Evolutionary conservation across 2,329 filamentous ascomycete species (phyloP).

Genomic region (Colletotrichum orbiculare): DNA sequence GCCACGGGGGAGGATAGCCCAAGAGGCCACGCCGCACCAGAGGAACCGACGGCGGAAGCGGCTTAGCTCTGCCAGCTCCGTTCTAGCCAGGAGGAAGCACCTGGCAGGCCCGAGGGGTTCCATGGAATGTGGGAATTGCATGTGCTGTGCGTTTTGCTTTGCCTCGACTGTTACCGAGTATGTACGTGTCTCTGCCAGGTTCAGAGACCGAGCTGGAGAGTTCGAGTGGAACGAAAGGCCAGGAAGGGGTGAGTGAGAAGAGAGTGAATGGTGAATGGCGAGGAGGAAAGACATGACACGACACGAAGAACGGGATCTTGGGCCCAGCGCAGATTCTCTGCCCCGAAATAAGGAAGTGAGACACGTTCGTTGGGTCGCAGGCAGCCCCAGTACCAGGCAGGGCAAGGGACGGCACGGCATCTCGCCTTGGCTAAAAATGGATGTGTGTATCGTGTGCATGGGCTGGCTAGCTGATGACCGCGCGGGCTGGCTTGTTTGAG

Average conservation of each 20-base stretch:
- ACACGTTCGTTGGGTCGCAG: no score
- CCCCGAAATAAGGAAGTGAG: no score
- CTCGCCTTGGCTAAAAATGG: no score
- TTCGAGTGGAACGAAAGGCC: not conserved
- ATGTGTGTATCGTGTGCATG: no score
- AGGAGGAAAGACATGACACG: not conserved
- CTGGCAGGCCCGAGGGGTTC: conserved; percentile 25
- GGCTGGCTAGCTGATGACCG: not conserved
- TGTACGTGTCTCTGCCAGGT: no score
- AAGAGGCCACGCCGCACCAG: conserved; percentile 27
- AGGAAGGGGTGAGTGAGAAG: not conserved
- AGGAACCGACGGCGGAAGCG: conserved; percentile 10
- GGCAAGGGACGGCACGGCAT: no score
- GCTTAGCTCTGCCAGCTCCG: conserved; percentile 18
- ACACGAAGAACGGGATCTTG: not conserved
- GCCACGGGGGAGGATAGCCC: conserved; percentile 22
- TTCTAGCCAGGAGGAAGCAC: conserved; percentile 21
- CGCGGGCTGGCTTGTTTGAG: not conserved
- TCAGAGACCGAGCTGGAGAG: no score
- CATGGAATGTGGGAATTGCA: conserved; percentile 33
- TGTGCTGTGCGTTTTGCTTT: not conserved
- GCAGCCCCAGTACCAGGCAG: no score
- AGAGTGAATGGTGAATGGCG: not conserved
- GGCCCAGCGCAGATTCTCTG: no score
- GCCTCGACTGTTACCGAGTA: not conserved